phyloP scores from a whole-genome alignment of 2,329 filamentous ascomycete genomes.

The Colletotrichum cuscutae region DNA sequence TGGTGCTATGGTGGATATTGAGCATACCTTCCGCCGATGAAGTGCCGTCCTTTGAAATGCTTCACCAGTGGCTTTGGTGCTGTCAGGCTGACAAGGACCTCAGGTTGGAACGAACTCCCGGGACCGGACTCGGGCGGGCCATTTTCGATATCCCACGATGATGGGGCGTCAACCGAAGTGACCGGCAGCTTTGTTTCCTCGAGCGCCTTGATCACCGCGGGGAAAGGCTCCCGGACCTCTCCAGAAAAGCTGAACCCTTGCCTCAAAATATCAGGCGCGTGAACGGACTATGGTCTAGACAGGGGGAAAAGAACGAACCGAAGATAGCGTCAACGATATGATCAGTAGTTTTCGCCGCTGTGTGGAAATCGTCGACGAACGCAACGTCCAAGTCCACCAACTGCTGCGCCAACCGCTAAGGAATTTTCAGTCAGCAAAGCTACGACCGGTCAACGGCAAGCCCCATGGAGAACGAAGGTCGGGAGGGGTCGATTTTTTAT shows the following conservation, averaged over 20 bases:
- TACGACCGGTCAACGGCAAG: neutral
- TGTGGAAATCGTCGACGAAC: constrained; percentile 83
- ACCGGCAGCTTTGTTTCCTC: constrained; percentile 80
- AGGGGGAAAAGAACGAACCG: constrained; percentile 59
- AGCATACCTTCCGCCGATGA: constrained; percentile 83
- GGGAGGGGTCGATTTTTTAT: neutral
- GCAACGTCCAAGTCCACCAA: constrained; percentile 84
- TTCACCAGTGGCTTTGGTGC: constrained; percentile 92
- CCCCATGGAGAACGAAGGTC: neutral
- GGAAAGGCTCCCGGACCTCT: constrained; percentile 92
- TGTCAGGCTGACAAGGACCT: constrained; percentile 85
- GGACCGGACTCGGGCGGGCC: constrained; percentile 83
- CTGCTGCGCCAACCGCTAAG: constrained; percentile 83
- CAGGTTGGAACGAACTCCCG: constrained; percentile 83
- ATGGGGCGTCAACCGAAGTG: constrained; percentile 91
- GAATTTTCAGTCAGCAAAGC: constrained; percentile 42
- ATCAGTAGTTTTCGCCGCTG: constrained; percentile 74
- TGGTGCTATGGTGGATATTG: constrained; percentile 13
- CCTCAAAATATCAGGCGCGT: constrained; percentile 29
- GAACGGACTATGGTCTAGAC: neutral
- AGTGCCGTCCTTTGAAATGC: constrained; percentile 88
- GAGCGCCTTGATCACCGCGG: constrained; percentile 80
- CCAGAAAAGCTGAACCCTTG: constrained; percentile 91
- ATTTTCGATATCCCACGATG: constrained; percentile 91
- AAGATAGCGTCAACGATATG: constrained; percentile 95